A percentile compares a stretch with the other conserved stretches of the same genome.
phyloP scores from a whole-genome alignment of 2,329 filamentous ascomycete species.

The Truncatella angustata region DNA sequence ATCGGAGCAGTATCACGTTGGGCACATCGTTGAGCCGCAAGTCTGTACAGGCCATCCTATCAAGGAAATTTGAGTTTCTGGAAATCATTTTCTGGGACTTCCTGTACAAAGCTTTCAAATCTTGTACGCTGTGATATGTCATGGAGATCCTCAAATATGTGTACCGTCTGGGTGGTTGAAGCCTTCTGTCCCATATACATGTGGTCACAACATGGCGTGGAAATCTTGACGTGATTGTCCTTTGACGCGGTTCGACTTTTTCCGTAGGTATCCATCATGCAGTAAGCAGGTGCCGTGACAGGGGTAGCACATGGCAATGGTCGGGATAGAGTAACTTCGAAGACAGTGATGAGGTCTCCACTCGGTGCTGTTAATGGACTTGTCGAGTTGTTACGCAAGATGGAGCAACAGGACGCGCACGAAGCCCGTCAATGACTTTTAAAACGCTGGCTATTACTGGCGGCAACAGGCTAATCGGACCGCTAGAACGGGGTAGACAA shows the following conservation, averaged over 20 bases:
- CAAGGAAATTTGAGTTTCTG: too few relatives aligned
- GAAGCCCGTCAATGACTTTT: too few relatives aligned
- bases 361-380: too few relatives aligned
- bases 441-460: neutral
- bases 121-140: slow-evolving; percentile 51
- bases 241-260: neutral
- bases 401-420: too few relatives aligned
- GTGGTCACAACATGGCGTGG: neutral
- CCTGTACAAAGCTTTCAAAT: slow-evolving; percentile 39
- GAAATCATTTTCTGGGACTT: slow-evolving; percentile 31
- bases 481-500: too few relatives aligned
- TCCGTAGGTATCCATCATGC: slow-evolving; percentile 1
- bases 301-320: slow-evolving; percentile 18
- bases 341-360: too few relatives aligned
- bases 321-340: neutral
- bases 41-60: too few relatives aligned
- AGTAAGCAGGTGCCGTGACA: slow-evolving; percentile 15
- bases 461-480: neutral
- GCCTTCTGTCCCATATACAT: neutral
- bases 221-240: neutral
- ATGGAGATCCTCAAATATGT: slow-evolving; percentile 19
- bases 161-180: neutral
- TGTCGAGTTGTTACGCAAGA: too few relatives aligned
- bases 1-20: slow-evolving; percentile 24
- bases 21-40: slow-evolving; percentile 22